phyloP scores from a whole-genome alignment of 2,329 filamentous ascomycete species.

The Penicillium sp. region DNA sequence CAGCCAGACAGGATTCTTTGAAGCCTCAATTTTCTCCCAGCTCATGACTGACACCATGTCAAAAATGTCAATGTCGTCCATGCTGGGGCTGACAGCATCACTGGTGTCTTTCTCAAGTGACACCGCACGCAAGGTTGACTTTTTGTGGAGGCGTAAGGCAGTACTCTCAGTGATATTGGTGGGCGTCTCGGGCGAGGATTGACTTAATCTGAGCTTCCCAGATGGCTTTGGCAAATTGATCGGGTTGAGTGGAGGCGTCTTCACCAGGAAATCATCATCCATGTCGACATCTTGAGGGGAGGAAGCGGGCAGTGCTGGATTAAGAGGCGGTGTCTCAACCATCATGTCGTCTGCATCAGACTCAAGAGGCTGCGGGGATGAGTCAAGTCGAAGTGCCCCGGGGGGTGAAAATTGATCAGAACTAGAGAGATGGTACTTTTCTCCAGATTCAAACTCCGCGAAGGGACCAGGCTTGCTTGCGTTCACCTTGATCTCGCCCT shows the following conservation, averaged over 20 bases:
- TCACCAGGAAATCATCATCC: background rate
- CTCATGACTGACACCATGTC: constrained; percentile 4
- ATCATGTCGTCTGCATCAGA: constrained; percentile 8
- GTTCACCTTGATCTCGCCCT: background rate
- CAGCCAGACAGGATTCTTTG: constrained; percentile 21
- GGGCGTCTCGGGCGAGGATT: background rate
- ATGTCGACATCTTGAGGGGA: constrained; percentile 4
- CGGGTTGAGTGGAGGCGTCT: constrained; percentile 8
- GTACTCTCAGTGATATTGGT: too few relatives aligned
- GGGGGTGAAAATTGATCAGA: background rate
- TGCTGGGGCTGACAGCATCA: background rate
- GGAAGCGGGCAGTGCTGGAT: background rate
- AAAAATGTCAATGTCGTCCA: constrained; percentile 14
- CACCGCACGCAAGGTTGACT: background rate
- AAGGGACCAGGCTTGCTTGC: background rate
- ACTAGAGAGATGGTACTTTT: background rate
- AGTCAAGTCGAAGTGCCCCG: background rate
- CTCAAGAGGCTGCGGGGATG: background rate
- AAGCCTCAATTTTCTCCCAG: background rate
- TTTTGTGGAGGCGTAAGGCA: background rate
- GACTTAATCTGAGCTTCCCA: background rate
- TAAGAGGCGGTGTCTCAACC: constrained; percentile 16
- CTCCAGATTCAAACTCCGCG: background rate
- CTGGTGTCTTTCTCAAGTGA: background rate
- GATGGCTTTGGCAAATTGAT: background rate